These are phyloP conservation scores for Kalmanozyma brasiliensis DNA, from an alignment of 1,284 basidiomycete species.

Conservation along the genomic window DNA sequence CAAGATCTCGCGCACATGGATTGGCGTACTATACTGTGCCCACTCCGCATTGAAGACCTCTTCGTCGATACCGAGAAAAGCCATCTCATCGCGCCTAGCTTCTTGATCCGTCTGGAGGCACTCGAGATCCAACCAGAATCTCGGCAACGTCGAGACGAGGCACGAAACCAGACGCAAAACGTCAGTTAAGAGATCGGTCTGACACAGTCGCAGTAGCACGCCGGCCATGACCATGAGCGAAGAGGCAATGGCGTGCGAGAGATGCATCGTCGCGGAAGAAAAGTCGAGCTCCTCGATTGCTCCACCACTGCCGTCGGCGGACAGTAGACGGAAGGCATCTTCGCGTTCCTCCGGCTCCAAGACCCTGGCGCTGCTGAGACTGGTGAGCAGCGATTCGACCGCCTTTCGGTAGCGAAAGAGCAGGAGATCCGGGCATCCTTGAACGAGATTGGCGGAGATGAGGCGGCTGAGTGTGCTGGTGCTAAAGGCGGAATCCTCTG, in stretches of 20 bases:
- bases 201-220: slow-evolving; percentile 38
- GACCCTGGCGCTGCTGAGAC: slow-evolving; percentile 27
- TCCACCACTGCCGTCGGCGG: slow-evolving; percentile 3
- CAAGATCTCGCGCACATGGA: slow-evolving; percentile 28
- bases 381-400: slow-evolving; percentile 27
- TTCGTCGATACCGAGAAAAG: slow-evolving; percentile 12
- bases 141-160: slow-evolving; percentile 23
- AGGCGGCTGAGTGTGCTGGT: slow-evolving; percentile 39
- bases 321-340: slow-evolving; percentile 22
- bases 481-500: background rate
- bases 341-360: slow-evolving; percentile 37
- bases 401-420: slow-evolving; percentile 33
- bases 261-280: slow-evolving; percentile 35
- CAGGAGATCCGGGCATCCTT: slow-evolving; percentile 21
- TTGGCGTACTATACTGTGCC: slow-evolving; percentile 21
- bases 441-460: slow-evolving; percentile 30
- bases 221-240: slow-evolving; percentile 41
- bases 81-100: slow-evolving; percentile 17
- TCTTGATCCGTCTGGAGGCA: slow-evolving; percentile 21
- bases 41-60: slow-evolving; percentile 1
- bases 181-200: slow-evolving; percentile 39
- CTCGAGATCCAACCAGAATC: slow-evolving; percentile 36
- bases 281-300: slow-evolving; percentile 28
- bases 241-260: slow-evolving; percentile 37
- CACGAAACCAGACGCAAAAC: slow-evolving; percentile 36